A percentile compares a stretch with the other conserved stretches of the same genome.
phyloP scores from a whole-genome alignment of 163 green algal genomes.

The Trebouxia gelatinosa region DNA sequence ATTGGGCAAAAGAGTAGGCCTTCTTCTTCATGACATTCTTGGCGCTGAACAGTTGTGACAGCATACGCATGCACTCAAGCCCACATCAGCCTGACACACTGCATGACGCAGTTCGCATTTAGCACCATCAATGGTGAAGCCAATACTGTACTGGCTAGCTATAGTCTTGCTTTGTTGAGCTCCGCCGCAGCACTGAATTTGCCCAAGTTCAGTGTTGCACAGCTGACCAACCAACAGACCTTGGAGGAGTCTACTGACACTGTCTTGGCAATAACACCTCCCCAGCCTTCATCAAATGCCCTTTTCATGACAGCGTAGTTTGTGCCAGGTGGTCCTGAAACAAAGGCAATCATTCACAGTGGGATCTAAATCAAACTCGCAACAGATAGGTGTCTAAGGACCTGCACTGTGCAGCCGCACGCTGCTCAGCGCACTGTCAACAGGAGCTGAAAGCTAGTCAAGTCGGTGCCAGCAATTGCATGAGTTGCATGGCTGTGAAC shows the following conservation, averaged over 20 bases:
- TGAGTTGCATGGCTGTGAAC: too few relatives aligned
- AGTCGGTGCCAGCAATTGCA: neutral
- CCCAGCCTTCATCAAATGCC: conserved; percentile 98
- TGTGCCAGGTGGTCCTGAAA: conserved; percentile 79
- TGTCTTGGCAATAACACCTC: conserved; percentile 97
- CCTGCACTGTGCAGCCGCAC: neutral
- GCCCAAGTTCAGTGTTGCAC: neutral
- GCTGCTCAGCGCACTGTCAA: neutral
- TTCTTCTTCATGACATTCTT: too few relatives aligned
- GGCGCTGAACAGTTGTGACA: too few relatives aligned
- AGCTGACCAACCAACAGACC: conserved; percentile 40
- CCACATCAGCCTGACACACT: too few relatives aligned
- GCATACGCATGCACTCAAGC: too few relatives aligned
- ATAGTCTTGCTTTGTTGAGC: neutral
- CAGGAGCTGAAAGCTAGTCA: neutral
- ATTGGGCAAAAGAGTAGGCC: too few relatives aligned
- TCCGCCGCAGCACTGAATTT: too few relatives aligned
- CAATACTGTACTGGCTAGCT: too few relatives aligned
- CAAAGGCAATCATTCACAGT: neutral
- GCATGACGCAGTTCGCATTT: too few relatives aligned
- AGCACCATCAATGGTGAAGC: too few relatives aligned
- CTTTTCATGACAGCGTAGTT: conserved; percentile 92
- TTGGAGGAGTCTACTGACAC: conserved; percentile 87
- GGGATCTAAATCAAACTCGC: neutral
- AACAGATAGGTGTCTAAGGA: neutral